Base-by-base conservation (phyloP, 2,329 filamentous ascomycete genomes). In the Kalaharituber pfeilii region DNA sequence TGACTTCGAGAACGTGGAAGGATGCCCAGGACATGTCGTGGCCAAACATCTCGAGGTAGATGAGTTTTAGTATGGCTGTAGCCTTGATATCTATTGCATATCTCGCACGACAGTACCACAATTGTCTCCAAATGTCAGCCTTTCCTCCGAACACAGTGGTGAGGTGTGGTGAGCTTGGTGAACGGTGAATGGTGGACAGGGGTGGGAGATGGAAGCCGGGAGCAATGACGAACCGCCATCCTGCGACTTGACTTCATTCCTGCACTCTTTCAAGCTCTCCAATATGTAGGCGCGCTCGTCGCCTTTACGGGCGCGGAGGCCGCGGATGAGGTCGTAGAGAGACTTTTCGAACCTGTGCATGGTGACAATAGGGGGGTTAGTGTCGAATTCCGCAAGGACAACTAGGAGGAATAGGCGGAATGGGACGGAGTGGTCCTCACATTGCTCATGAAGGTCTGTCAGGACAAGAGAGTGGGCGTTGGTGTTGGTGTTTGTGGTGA, bases 1-100 rank as follows among this genome's bases (percentile, higher is more conserved):
- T 98, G 70, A 98, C 91, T 71, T 98, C 91, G 49, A 98, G 81
- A 52, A 96, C 89, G 68, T 98, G 86, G 71, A 98, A 98, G 11
- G 88, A 88, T 3, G 91, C 91, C 91, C 91, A 98, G 2, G 89
- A 95, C 91, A 98, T 98, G 70, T 96, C 91, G 67, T 96, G 85
- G 13, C 91, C 91, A 63, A 96, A 88, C 91, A 98, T 98, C 68
- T 98, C 91, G 61, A 98, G 79, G 68, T 98, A 98, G 52, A 95
- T 82, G 63, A 98, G 77, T 73, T 98, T 98, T 65, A 98, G 74
- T 53, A 98, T 76, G 47, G 91, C 91, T 29, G 87, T 96, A 20
- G 91, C 88, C 74, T 98, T 98, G 70, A 94, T 77, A 71, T 96
- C 88, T 86, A 18, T 9, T n/a, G n/a, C n/a, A n/a, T n/a, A n/a